These are phyloP conservation scores for Penicillium vulpinum DNA, from an alignment of 2,329 filamentous ascomycete genomes.

Conservation along the genomic window DNA sequence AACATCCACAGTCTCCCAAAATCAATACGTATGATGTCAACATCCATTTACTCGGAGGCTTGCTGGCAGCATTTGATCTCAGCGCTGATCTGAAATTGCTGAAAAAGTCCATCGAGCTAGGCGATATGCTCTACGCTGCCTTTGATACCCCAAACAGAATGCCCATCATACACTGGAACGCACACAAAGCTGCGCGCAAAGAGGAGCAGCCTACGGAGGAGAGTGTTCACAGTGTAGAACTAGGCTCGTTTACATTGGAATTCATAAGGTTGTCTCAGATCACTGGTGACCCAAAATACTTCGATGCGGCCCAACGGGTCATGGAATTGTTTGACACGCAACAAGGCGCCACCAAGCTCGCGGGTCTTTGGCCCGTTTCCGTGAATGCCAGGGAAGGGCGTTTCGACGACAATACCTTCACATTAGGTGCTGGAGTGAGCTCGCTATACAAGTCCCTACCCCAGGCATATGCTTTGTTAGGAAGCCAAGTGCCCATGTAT, in stretches of 20 bases:
- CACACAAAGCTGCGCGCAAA: constrained; percentile 22
- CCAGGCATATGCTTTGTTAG: constrained; percentile 47
- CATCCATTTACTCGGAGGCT: constrained; percentile 81
- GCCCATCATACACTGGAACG: constrained; percentile 61
- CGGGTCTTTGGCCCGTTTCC: constrained; percentile 43
- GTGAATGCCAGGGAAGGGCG: constrained; percentile 32
- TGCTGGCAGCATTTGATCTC: constrained; percentile 80
- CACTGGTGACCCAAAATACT: constrained; percentile 40
- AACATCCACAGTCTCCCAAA: constrained; percentile 61
- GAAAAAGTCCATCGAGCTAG: constrained; percentile 72
- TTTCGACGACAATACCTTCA: constrained; percentile 44
- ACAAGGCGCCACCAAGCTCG: constrained; percentile 38
- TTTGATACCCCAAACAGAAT: constrained; percentile 91
- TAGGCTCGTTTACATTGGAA: constrained; percentile 44
- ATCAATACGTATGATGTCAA: constrained; percentile 86
- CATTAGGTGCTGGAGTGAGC: constrained; percentile 57
- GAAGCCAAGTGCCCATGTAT: constrained; percentile 49
- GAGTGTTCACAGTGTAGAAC: constrained; percentile 33
- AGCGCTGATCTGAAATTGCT: constrained; percentile 71
- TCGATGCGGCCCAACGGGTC: constrained; percentile 40
- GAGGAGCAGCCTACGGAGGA: constrained; percentile 30
- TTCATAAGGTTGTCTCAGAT: constrained; percentile 45
- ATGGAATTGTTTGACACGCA: constrained; percentile 33
- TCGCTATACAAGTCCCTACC: constrained; percentile 61
- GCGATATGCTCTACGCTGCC: constrained; percentile 71